Conservation (phyloP, 2,329 filamentous ascomycete genomes). For the Aspergillus brunneoviolaceus region DNA sequence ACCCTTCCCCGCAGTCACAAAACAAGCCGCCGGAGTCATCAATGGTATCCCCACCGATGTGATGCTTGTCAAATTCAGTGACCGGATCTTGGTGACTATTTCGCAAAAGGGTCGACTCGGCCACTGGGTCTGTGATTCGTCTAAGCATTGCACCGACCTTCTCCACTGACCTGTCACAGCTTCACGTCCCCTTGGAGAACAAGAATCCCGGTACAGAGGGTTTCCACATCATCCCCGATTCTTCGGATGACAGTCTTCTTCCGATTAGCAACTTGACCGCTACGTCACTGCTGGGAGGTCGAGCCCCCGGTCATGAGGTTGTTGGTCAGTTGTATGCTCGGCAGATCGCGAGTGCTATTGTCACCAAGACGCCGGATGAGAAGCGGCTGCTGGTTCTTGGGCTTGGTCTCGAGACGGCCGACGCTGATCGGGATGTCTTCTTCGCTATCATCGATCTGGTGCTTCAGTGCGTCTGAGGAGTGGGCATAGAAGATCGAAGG, state of each 20-base stretch:
- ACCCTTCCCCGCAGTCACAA: conserved; percentile 68
- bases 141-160: not conserved
- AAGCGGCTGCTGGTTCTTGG: conserved; percentile 60
- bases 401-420: conserved; percentile 53
- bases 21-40: conserved; percentile 60
- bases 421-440: conserved; percentile 42
- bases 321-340: conserved; percentile 85
- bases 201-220: conserved; percentile 37
- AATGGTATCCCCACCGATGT: conserved; percentile 71
- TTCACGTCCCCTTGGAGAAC: conserved; percentile 36
- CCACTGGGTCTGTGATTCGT: conserved; percentile 72
- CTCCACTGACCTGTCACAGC: conserved; percentile 18
- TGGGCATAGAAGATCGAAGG: not conserved
- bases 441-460: conserved; percentile 46
- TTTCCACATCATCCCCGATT: conserved; percentile 40
- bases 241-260: conserved; percentile 59
- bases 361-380: conserved; percentile 66
- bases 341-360: conserved; percentile 80
- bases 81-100: conserved; percentile 88
- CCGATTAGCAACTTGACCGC: conserved; percentile 82
- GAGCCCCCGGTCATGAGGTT: conserved; percentile 74
- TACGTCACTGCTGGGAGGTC: conserved; percentile 81
- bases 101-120: conserved; percentile 81
- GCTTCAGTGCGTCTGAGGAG: conserved; percentile 40
- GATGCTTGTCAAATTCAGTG: conserved; percentile 71